A percentile compares a stretch with the other conserved stretches of the same genome.
Conservation (phyloP, 768 basidiomycete species). For the Tricholoma matsutake region DNA sequence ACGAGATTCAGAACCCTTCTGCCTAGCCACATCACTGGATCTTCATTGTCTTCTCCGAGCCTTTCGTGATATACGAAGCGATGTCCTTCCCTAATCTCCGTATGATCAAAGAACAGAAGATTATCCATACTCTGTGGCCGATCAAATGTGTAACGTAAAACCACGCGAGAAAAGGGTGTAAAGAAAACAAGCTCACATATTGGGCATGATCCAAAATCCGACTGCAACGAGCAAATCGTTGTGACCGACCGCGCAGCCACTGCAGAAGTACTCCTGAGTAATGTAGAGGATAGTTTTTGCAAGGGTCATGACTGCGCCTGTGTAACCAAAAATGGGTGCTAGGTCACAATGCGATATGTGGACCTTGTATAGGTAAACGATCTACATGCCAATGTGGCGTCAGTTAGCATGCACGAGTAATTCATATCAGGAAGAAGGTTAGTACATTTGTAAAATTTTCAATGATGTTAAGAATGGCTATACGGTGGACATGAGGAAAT, state of each 20-base stretch:
- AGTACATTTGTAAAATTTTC: slow-evolving; percentile 64
- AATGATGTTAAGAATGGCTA: slow-evolving; percentile 71
- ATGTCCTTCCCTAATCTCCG: slow-evolving; percentile 35
- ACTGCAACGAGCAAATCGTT: slow-evolving; percentile 48
- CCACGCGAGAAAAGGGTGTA: background rate
- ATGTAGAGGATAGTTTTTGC: slow-evolving; percentile 76
- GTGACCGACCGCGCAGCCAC: slow-evolving; percentile 62
- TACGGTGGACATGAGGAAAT: background rate
- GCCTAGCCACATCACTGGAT: slow-evolving; percentile 12
- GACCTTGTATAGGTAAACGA: slow-evolving; percentile 60
- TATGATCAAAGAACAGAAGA: slow-evolving; percentile 33
- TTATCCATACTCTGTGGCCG: slow-evolving; percentile 28
- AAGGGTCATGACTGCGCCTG: slow-evolving; percentile 66
- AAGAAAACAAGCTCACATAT: slow-evolving; percentile 46
- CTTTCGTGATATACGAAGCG: slow-evolving; percentile 14
- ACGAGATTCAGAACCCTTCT: slow-evolving; percentile 1
- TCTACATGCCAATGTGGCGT: slow-evolving; percentile 18
- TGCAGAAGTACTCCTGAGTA: slow-evolving; percentile 69
- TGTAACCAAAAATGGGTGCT: slow-evolving; percentile 73
- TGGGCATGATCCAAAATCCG: slow-evolving; percentile 66
- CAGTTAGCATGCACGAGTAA: background rate
- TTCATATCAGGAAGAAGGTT: background rate
- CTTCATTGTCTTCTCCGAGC: slow-evolving; percentile 10
- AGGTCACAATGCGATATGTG: slow-evolving; percentile 45
- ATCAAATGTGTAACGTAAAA: slow-evolving; percentile 4